Percentiles rank a stretch among this genome's conserved stretches.
Evolutionary conservation across 306 rosid genomes (phyloP).

Genomic region (Ziziphus jujuba): DNA sequence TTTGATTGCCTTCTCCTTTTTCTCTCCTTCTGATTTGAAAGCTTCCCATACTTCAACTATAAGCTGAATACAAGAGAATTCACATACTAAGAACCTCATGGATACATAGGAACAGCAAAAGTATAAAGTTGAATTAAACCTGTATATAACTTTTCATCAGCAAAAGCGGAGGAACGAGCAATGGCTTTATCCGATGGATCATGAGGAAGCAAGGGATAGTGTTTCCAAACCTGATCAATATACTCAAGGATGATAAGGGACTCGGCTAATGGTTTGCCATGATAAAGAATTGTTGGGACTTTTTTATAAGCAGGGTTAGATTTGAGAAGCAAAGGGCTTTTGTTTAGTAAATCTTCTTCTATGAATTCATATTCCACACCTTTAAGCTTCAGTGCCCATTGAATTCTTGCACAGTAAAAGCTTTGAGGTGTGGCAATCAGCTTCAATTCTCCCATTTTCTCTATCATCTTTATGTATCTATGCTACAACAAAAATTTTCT

Average conservation of each 20-base stretch:
- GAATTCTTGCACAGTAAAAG: constrained; percentile 41
- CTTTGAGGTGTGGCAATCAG: constrained; percentile 13
- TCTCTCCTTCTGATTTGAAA: too few species aligned
- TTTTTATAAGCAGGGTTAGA: constrained; percentile 45
- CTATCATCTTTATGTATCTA: too few species aligned
- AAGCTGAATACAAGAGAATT: constrained; percentile 23
- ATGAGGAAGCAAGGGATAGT: constrained; percentile 40
- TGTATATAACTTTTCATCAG: constrained; percentile 22
- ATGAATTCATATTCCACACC: too few species aligned
- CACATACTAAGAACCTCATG: background rate
- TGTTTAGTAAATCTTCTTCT: too few species aligned
- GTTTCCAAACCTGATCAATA: constrained; percentile 55
- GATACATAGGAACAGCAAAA: too few species aligned
- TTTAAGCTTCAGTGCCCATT: constrained; percentile 44
- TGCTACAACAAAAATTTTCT: too few species aligned
- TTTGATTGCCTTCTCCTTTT: too few species aligned
- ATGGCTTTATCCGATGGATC: constrained; percentile 32
- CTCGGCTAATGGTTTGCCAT: constrained; percentile 34
- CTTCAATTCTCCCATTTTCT: too few species aligned
- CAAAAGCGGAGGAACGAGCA: constrained; percentile 50
- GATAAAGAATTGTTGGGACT: constrained; percentile 42
- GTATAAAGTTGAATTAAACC: too few species aligned
- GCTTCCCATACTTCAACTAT: constrained; percentile 35
- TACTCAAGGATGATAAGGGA: constrained; percentile 53
- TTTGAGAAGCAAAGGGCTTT: too few species aligned